A percentile compares a stretch with the other conserved stretches of the same genome.
Evolutionary conservation across 1,139 yeast genomes (phyloP).

Genomic region (Hyphopichia wangnamkhiaoensis): DNA sequence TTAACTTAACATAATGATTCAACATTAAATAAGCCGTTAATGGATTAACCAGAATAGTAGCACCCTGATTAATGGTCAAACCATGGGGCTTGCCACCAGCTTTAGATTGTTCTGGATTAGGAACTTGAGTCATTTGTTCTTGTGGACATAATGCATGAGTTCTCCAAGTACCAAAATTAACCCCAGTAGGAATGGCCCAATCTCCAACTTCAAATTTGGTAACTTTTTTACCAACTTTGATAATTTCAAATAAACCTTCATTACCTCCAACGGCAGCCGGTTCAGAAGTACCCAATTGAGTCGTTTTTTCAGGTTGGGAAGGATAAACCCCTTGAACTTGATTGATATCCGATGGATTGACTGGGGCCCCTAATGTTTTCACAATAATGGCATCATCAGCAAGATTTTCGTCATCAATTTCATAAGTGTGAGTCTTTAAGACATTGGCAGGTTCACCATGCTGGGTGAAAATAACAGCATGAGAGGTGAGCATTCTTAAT

Average conservation of each 20-base stretch:
- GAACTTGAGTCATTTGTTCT: conserved; percentile 54
- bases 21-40: conserved; percentile 91
- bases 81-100: conserved; percentile 38
- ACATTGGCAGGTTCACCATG: conserved; percentile 65
- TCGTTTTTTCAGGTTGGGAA: conserved; percentile 34
- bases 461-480: conserved; percentile 56
- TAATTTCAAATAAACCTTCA: conserved; percentile 87
- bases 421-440: conserved; percentile 51
- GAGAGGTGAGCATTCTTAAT: conserved; percentile 51
- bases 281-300: conserved; percentile 31
- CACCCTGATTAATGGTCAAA: conserved; percentile 66
- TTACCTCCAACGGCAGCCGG: conserved; percentile 49
- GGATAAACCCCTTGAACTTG: conserved; percentile 46
- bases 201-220: conserved; percentile 64
- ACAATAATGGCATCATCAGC: conserved; percentile 51
- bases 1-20: conserved; percentile 62
- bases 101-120: conserved; percentile 38
- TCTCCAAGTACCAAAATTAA: conserved; percentile 95
- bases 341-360: conserved; percentile 50
- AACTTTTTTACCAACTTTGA: conserved; percentile 66
- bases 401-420: conserved; percentile 47
- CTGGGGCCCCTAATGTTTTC: conserved; percentile 78
- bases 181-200: conserved; percentile 85
- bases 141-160: conserved; percentile 66
- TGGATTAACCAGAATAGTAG: conserved; percentile 90